Evolutionary conservation across 2,329 filamentous ascomycete species (phyloP).

Genomic region (Sclerotinia subarctica): DNA sequence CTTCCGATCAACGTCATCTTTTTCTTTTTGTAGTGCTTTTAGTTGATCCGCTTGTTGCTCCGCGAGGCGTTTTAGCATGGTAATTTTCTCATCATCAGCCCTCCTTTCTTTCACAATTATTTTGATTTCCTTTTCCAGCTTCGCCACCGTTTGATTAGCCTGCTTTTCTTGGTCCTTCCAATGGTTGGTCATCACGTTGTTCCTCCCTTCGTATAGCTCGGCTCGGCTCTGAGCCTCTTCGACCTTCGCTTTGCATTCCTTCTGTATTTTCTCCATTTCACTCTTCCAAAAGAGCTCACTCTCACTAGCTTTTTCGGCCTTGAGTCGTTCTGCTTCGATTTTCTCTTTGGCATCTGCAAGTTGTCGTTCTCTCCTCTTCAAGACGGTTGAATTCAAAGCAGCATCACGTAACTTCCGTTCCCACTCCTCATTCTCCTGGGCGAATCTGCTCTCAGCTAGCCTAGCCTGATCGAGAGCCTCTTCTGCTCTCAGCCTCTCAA

Average conservation of each 20-base stretch:
- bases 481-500: slow-evolving; percentile 62
- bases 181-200: slow-evolving; percentile 63
- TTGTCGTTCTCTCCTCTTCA: slow-evolving; percentile 71
- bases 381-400: slow-evolving; percentile 66
- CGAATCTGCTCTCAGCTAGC: slow-evolving; percentile 68
- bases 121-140: slow-evolving; percentile 53
- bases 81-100: slow-evolving; percentile 61
- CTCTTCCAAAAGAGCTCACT: slow-evolving; percentile 60
- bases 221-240: slow-evolving; percentile 64
- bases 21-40: slow-evolving; percentile 56
- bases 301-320: slow-evolving; percentile 56
- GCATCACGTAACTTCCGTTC: slow-evolving; percentile 67
- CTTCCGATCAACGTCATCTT: slow-evolving; percentile 56
- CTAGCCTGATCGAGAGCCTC: slow-evolving; percentile 68
- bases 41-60: slow-evolving; percentile 72
- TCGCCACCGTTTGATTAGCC: slow-evolving; percentile 51
- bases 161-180: slow-evolving; percentile 65
- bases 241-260: slow-evolving; percentile 59
- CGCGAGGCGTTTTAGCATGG: slow-evolving; percentile 63
- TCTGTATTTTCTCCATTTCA: slow-evolving; percentile 60
- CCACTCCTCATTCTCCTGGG: slow-evolving; percentile 64
- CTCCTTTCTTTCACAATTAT: slow-evolving; percentile 53
- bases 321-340: slow-evolving; percentile 62
- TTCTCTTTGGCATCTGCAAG: slow-evolving; percentile 64
- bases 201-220: slow-evolving; percentile 66